These are phyloP conservation scores for Mortierella sp. DNA, from an alignment of 371 early-diverging fungal genomes.

Conservation along the genomic window DNA sequence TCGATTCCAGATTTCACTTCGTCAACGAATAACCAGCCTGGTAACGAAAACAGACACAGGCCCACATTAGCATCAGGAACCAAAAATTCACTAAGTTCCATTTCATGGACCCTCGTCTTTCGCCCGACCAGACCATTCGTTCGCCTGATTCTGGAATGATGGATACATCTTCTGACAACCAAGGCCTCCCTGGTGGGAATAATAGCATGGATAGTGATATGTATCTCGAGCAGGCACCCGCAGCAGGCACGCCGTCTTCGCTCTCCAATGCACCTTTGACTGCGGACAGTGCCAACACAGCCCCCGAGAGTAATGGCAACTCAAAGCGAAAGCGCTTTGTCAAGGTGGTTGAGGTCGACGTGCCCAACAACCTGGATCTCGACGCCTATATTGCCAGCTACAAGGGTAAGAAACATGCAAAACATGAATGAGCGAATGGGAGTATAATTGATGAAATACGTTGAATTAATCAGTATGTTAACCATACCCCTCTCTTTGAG, in stretches of 20 bases:
- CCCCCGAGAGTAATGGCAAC: conserved; percentile 28
- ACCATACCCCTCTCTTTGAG: neutral
- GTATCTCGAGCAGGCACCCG: conserved; percentile 20
- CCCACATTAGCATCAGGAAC: conserved; percentile 27
- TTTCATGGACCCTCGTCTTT: conserved; percentile 49
- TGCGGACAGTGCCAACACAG: conserved; percentile 30
- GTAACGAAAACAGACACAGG: conserved; percentile 11
- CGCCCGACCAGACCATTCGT: conserved; percentile 24
- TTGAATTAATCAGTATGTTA: no score
- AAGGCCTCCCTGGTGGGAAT: neutral
- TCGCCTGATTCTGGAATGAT: conserved; percentile 44
- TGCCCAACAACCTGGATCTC: conserved; percentile 72
- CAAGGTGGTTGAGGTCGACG: conserved; percentile 55
- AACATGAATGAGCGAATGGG: neutral
- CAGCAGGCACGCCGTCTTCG: conserved; percentile 45
- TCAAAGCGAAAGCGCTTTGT: conserved; percentile 57
- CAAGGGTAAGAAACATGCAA: conserved; percentile 58
- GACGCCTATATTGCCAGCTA: conserved; percentile 77
- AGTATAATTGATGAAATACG: no score
- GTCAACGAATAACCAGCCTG: neutral
- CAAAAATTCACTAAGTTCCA: conserved; percentile 8
- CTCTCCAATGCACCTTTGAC: conserved; percentile 35
- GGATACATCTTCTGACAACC: conserved; percentile 30
- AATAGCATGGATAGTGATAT: conserved; percentile 36
- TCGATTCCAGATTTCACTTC: conserved; percentile 13